Conservation (phyloP, 2,329 filamentous ascomycete species). For the Daldinia sp. region DNA sequence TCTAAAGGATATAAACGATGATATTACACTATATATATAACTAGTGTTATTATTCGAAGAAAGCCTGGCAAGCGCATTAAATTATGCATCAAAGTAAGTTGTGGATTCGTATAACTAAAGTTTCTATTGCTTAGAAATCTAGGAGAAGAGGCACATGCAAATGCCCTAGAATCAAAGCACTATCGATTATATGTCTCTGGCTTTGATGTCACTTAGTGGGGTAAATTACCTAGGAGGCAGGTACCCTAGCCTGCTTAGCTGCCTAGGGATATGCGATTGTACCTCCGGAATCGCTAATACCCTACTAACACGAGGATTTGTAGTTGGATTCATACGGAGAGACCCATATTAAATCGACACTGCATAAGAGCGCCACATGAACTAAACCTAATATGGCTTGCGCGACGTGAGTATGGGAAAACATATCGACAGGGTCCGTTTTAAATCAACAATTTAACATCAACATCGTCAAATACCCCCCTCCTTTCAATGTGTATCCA, state of each 20-base stretch:
- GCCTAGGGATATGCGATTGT: neutral
- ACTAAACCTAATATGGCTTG: neutral
- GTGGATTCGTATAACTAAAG: neutral
- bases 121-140: conserved; percentile 37
- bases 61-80: neutral
- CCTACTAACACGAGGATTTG: neutral
- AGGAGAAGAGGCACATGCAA: conserved; percentile 17
- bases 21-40: too few species aligned
- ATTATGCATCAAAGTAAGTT: neutral
- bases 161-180: neutral
- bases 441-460: conserved; percentile 8
- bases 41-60: neutral
- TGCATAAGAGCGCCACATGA: neutral
- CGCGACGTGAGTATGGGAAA: conserved; percentile 9
- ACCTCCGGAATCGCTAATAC: neutral
- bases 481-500: conserved; percentile 6
- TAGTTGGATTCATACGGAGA: neutral
- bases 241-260: too few species aligned
- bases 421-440: conserved; percentile 1
- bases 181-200: conserved; percentile 21
- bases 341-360: neutral
- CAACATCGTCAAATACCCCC: conserved; percentile 9
- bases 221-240: conserved; percentile 14
- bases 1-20: neutral
- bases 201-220: conserved; percentile 17